Evolutionary conservation across 441 rosid species (phyloP).

Genomic region (Aleurites moluccanus): DNA sequence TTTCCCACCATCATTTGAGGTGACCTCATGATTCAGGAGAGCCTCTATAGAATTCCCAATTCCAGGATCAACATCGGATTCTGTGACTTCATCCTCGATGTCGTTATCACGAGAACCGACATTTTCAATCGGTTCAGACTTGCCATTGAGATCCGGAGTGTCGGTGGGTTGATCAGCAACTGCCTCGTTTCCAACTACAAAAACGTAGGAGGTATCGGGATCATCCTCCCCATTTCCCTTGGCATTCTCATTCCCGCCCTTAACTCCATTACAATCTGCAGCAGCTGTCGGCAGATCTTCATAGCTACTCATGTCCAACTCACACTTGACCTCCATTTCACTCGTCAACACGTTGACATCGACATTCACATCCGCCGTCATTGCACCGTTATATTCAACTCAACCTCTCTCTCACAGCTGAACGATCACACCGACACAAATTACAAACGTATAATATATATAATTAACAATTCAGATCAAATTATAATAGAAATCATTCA

Average conservation of each 20-base stretch:
- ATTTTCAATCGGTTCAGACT: not conserved
- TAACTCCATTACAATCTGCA: constrained; percentile 25
- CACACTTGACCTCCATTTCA: constrained; percentile 28
- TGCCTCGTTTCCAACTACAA: not conserved
- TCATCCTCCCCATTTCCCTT: constrained; percentile 25
- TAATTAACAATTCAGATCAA: constrained; percentile 10
- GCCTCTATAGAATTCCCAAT: not conserved
- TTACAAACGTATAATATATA: not conserved
- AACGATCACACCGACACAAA: constrained; percentile 15
- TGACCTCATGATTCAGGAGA: constrained; percentile 24
- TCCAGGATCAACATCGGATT: constrained; percentile 1
- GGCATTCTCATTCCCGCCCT: constrained; percentile 28
- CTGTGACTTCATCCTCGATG: not conserved
- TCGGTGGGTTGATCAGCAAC: not conserved
- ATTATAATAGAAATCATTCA: too few species aligned
- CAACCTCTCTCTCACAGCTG: not conserved
- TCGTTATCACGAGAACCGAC: not conserved
- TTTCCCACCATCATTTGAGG: constrained; percentile 11
- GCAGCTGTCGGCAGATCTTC: constrained; percentile 29
- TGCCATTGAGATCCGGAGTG: constrained; percentile 7
- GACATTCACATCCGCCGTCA: constrained; percentile 50
- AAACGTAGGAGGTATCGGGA: constrained; percentile 19
- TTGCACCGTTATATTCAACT: constrained; percentile 20
- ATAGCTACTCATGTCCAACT: constrained; percentile 11
- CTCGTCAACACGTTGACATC: not conserved